phyloP scores from a whole-genome alignment of 164 flowering plant genomes.

The Annona squamosa region DNA sequence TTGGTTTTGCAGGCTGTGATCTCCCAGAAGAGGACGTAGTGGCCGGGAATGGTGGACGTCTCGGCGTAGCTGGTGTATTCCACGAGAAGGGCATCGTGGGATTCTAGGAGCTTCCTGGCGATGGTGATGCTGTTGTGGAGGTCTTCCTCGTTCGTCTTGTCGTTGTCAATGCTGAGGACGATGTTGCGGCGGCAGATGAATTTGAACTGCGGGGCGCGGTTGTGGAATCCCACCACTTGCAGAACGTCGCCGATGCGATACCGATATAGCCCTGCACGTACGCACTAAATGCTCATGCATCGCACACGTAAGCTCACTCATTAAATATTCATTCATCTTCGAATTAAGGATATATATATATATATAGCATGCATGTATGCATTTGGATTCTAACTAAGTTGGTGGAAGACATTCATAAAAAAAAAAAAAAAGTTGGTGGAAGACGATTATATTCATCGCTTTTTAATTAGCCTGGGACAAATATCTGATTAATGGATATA shows the following conservation, averaged over 20 bases:
- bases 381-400: no score
- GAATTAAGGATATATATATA: no score
- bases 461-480: no score
- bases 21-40: conserved; percentile 82
- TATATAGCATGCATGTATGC: no score
- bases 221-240: conserved; percentile 75
- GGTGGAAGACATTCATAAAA: no score
- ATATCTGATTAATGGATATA: no score
- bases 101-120: conserved; percentile 54
- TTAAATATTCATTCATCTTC: no score
- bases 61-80: conserved; percentile 88
- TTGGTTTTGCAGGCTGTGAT: conserved; percentile 13
- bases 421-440: no score
- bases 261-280: conserved; percentile 48
- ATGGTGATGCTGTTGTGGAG: conserved; percentile 57
- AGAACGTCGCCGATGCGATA: conserved; percentile 80
- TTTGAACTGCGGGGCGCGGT: conserved; percentile 66
- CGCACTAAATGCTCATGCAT: not conserved
- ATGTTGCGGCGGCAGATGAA: conserved; percentile 77
- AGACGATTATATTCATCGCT: no score
- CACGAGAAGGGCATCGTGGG: conserved; percentile 43
- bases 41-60: conserved; percentile 70
- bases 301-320: no score
- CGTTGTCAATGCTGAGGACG: conserved; percentile 67
- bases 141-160: conserved; percentile 83